Percentiles rank a stretch among this genome's conserved stretches.
Conservation (phyloP, 202 grass and related monocot genomes). For the Bolboschoenoplectus hybrid region DNA sequence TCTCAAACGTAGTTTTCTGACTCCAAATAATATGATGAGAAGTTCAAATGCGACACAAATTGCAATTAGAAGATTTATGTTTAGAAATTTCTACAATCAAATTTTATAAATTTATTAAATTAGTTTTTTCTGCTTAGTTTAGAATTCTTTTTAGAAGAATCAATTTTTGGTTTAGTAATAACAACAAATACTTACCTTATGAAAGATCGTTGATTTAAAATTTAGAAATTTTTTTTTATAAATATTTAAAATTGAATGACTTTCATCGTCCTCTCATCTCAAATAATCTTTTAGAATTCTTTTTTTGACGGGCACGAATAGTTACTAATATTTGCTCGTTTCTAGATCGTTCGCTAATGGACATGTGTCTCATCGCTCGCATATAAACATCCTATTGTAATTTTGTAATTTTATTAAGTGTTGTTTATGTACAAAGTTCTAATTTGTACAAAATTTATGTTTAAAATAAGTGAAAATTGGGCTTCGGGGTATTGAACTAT, state of each 20-base stretch:
- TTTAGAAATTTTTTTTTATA: no score
- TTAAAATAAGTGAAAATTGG: no score
- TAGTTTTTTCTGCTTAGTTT: background rate
- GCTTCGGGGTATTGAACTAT: background rate
- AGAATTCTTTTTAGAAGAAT: background rate
- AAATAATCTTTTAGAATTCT: background rate
- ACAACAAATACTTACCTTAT: no score
- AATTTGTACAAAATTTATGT: background rate
- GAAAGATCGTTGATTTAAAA: no score
- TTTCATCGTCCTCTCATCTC: no score
- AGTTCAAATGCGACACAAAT: background rate
- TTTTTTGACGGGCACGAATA: background rate
- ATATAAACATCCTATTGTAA: background rate
- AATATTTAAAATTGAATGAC: no score
- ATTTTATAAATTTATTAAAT: background rate
- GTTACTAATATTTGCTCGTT: background rate
- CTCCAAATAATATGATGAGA: background rate
- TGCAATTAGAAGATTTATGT: background rate
- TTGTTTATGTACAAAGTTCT: background rate
- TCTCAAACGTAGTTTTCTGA: background rate
- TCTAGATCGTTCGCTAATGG: background rate
- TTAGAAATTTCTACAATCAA: background rate
- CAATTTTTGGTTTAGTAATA: no score
- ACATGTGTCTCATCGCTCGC: background rate
- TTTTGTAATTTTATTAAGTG: no score